Evolutionary conservation across 306 rosid genomes (phyloP).

Genomic region (Canavalia ensiformis): DNA sequence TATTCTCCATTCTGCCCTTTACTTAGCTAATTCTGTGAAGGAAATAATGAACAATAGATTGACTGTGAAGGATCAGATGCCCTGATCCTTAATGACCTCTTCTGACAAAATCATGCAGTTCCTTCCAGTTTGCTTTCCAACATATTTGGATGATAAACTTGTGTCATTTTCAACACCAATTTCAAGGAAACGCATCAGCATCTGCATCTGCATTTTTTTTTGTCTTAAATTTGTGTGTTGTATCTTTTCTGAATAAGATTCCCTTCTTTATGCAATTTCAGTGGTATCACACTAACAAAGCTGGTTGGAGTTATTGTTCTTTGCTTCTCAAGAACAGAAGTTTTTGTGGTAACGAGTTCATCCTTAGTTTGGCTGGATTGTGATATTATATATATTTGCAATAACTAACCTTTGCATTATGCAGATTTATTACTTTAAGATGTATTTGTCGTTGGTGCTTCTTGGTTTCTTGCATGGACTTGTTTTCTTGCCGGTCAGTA

Average conservation of each 20-base stretch:
- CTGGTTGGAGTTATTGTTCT: constrained; percentile 96
- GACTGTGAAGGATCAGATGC: neutral
- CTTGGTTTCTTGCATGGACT: constrained; percentile 98
- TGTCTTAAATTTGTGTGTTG: constrained; percentile 24
- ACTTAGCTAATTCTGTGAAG: constrained; percentile 26
- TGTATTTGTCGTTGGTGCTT: constrained; percentile 93
- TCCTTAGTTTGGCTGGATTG: constrained; percentile 22
- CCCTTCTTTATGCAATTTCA: constrained; percentile 51
- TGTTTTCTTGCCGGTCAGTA: constrained; percentile 91
- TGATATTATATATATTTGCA: neutral
- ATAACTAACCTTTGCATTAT: constrained; percentile 40
- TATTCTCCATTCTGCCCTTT: constrained; percentile 26
- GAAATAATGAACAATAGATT: constrained; percentile 8
- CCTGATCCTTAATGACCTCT: constrained; percentile 16
- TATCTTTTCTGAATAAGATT: constrained; percentile 32
- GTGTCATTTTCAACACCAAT: constrained; percentile 31
- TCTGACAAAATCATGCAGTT: constrained; percentile 13
- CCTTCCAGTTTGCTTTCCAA: constrained; percentile 38
- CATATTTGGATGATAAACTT: neutral
- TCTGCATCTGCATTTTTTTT: constrained; percentile 22
- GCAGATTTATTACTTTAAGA: constrained; percentile 97
- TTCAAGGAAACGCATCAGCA: constrained; percentile 26
- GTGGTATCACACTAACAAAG: constrained; percentile 97
- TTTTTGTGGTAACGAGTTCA: constrained; percentile 83
- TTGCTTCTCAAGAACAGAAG: constrained; percentile 95